Evolutionary conservation across 1,284 basidiomycete genomes (phyloP).

Genomic region (Anthracocystis panici-leucophaei): DNA sequence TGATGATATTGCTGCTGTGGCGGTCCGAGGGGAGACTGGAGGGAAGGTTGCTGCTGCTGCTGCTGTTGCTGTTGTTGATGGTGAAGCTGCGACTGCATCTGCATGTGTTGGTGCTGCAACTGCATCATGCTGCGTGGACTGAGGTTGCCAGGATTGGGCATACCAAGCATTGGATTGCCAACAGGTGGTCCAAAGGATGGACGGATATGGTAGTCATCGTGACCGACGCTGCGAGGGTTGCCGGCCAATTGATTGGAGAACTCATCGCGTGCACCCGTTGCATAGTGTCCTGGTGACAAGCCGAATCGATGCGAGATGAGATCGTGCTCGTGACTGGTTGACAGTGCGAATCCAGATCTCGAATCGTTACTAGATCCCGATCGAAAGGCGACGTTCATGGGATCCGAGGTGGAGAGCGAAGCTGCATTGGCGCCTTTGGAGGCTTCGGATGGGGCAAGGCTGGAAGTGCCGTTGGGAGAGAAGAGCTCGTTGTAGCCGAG

Average conservation of each 20-base stretch:
- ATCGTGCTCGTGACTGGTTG: conserved; percentile 41
- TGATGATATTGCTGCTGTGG: conserved; percentile 36
- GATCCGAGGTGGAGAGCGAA: conserved; percentile 48
- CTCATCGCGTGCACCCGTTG: conserved; percentile 28
- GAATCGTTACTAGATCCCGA: conserved; percentile 29
- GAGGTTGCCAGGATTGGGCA: conserved; percentile 49
- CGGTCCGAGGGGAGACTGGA: conserved; percentile 15
- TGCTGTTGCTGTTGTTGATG: conserved; percentile 35
- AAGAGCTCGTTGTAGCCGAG: conserved; percentile 62
- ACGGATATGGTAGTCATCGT: conserved; percentile 40
- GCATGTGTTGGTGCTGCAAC: conserved; percentile 60
- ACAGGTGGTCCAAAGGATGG: conserved; percentile 18
- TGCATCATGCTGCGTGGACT: conserved; percentile 63
- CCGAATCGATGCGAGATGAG: conserved; percentile 42
- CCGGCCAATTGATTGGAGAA: conserved; percentile 25
- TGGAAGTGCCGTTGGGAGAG: conserved; percentile 33
- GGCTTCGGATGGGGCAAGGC: conserved; percentile 27
- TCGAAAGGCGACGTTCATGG: conserved; percentile 41
- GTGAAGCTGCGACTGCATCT: conserved; percentile 53
- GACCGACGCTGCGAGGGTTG: conserved; percentile 32
- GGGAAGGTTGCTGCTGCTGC: conserved; percentile 20
- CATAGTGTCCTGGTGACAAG: conserved; percentile 37
- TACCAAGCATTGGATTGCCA: conserved; percentile 31
- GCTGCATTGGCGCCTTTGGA: conserved; percentile 33
- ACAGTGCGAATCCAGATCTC: conserved; percentile 29